These are phyloP conservation scores for Ceratobasidium sp. DNA, from an alignment of 1,284 basidiomycete genomes.

Conservation along the genomic window DNA sequence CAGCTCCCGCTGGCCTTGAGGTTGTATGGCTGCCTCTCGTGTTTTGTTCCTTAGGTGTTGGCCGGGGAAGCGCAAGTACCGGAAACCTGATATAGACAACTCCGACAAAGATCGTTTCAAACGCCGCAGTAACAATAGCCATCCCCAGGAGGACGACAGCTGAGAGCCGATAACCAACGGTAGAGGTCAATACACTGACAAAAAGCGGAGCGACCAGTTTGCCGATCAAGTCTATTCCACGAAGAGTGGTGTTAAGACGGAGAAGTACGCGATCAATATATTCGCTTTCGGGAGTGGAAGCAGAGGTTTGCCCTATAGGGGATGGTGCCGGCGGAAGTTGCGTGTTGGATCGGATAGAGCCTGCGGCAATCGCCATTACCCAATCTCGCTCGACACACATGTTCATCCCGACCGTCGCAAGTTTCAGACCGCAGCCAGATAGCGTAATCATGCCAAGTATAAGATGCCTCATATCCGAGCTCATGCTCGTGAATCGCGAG, in stretches of 20 bases:
- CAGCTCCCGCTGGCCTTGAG: not conserved
- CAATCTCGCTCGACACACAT: constrained; percentile 70
- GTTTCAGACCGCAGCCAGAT: constrained; percentile 60
- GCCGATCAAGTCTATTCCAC: constrained; percentile 68
- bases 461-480: constrained; percentile 52
- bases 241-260: constrained; percentile 61
- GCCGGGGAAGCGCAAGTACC: constrained; percentile 48
- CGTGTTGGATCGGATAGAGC: constrained; percentile 50
- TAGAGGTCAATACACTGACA: constrained; percentile 65
- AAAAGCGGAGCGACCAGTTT: constrained; percentile 70
- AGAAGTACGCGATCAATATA: constrained; percentile 51
- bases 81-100: constrained; percentile 59
- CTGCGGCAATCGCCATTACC: constrained; percentile 61
- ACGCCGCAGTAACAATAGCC: constrained; percentile 56
- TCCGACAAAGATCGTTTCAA: constrained; percentile 57
- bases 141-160: constrained; percentile 57
- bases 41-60: not conserved
- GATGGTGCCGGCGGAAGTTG: not conserved
- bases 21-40: no score
- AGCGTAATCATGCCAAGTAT: constrained; percentile 61
- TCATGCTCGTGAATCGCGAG: constrained; percentile 46
- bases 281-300: not conserved
- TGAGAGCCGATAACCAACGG: constrained; percentile 55
- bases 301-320: no score
- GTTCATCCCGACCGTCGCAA: constrained; percentile 64